A percentile compares a stretch with the other conserved stretches of the same genome.
Conservation (phyloP, 805 yeast species). For the Vanderwaltozyma yarrowii region DNA sequence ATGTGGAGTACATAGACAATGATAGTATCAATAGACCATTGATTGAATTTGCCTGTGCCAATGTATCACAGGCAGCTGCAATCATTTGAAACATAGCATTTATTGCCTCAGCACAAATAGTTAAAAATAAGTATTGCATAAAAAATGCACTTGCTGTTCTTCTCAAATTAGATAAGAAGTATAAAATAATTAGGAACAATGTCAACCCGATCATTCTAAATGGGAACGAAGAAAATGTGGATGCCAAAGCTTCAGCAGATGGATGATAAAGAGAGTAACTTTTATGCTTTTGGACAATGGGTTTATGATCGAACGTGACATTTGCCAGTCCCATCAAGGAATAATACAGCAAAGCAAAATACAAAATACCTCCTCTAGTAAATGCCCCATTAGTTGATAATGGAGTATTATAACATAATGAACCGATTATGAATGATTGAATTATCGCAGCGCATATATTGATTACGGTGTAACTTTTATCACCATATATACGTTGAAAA, state of each 20-base stretch:
- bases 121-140: slow-evolving; percentile 35
- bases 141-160: slow-evolving; percentile 47
- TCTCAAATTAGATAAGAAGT: slow-evolving; percentile 47
- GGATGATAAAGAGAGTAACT: slow-evolving; percentile 65
- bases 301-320: slow-evolving; percentile 41
- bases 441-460: slow-evolving; percentile 29
- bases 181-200: slow-evolving; percentile 39
- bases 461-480: slow-evolving; percentile 38
- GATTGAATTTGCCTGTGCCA: slow-evolving; percentile 47
- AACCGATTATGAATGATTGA: slow-evolving; percentile 52
- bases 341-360: slow-evolving; percentile 48
- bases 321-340: slow-evolving; percentile 41
- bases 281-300: slow-evolving; percentile 62
- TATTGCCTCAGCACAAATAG: slow-evolving; percentile 17
- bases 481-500: slow-evolving; percentile 47
- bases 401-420: slow-evolving; percentile 48
- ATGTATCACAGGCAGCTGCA: slow-evolving; percentile 39
- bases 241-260: slow-evolving; percentile 64
- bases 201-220: slow-evolving; percentile 41
- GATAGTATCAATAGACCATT: slow-evolving; percentile 43
- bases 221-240: slow-evolving; percentile 53
- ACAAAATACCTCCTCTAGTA: slow-evolving; percentile 54
- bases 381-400: slow-evolving; percentile 46
- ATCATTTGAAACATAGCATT: slow-evolving; percentile 40
- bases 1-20: slow-evolving; percentile 48